Evolutionary conservation across 139 green algal species (phyloP), one percentile per base, ranked within the genome.

Genomic region (Micractinium sp.): DNA sequence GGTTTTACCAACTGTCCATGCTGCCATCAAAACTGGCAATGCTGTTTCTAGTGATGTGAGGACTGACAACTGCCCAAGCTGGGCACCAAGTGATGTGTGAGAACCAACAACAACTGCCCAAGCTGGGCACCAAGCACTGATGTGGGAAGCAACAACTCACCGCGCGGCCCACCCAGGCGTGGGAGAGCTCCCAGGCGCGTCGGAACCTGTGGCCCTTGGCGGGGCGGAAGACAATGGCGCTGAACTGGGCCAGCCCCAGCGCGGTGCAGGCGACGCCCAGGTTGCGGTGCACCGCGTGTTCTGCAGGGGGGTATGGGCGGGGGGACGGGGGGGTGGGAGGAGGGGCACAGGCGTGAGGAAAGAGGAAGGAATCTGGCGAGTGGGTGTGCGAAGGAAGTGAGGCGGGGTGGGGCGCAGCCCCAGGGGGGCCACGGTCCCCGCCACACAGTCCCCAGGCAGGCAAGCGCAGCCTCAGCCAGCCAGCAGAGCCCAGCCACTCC

Each of bases 201-300:
- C 86, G 86, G 71, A 29, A 67, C 22, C 29, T 66, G 20, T 85
- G 75, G 3, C 15, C 33, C 31, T 60, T 39, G 63, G 22, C 20
- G 27, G 78, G 87, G 16, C 77, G 77, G 39, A 71, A 15, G 14
- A 85, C 35, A 12, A 85, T 14, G 23, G 86, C 85, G 39, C 29
- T 84, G 71, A 89, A 60, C 74, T 89, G 71, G 29, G 53, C 41
- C 31, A 25, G 29, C 14, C 91, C 92, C 38, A 94, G 87, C 31
- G 91, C 88, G 22, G 90, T 94, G 85, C 80, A 85, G 22, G 83
- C 63, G 31, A 94, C 74, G 47, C 92, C 92, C 41, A 93, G 53
- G 69, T 92, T 89, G 36, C 88, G 71, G 67, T 93, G 88, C 25
- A 83, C 75, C 3, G 82, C 82, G 12, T 63, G 82, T 35, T 76